phyloP scores from a whole-genome alignment of 2,329 filamentous ascomycete species.

The Talaromyces verruculosus region DNA sequence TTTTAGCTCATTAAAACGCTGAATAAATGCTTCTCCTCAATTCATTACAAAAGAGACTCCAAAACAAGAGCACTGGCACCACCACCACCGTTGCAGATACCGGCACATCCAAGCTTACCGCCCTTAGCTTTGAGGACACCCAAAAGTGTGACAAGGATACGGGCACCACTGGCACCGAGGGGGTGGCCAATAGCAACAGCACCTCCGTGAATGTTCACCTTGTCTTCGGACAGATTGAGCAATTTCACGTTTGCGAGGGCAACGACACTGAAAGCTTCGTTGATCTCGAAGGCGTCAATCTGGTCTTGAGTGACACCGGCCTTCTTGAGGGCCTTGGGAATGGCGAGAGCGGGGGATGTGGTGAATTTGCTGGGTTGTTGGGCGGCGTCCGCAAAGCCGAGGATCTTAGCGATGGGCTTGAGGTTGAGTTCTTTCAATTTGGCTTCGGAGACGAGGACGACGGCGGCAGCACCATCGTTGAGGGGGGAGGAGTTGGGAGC shows the following conservation, averaged over 20 bases:
- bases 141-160: constrained; percentile 86
- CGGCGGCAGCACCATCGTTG: constrained; percentile 88
- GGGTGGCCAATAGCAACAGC: constrained; percentile 93
- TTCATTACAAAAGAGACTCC: constrained; percentile 56
- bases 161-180: constrained; percentile 85
- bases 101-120: constrained; percentile 88
- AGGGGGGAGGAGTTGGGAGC: constrained; percentile 95
- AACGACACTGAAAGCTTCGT: constrained; percentile 97
- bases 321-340: constrained; percentile 96
- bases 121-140: constrained; percentile 87
- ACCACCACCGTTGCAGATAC: constrained; percentile 97
- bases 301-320: constrained; percentile 75
- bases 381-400: constrained; percentile 94
- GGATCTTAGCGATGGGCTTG: constrained; percentile 92
- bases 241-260: constrained; percentile 96
- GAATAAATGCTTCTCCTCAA: neutral
- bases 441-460: constrained; percentile 90
- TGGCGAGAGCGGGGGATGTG: constrained; percentile 85
- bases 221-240: constrained; percentile 72
- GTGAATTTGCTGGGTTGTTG: constrained; percentile 94
- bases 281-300: constrained; percentile 96
- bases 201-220: constrained; percentile 93
- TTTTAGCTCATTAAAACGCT: constrained; percentile 4
- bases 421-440: constrained; percentile 89
- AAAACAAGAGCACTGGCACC: constrained; percentile 92